A percentile compares a stretch with the other conserved stretches of the same genome.
phyloP scores from a whole-genome alignment of 2,329 filamentous ascomycete species.

The Aureobasidium sp. region DNA sequence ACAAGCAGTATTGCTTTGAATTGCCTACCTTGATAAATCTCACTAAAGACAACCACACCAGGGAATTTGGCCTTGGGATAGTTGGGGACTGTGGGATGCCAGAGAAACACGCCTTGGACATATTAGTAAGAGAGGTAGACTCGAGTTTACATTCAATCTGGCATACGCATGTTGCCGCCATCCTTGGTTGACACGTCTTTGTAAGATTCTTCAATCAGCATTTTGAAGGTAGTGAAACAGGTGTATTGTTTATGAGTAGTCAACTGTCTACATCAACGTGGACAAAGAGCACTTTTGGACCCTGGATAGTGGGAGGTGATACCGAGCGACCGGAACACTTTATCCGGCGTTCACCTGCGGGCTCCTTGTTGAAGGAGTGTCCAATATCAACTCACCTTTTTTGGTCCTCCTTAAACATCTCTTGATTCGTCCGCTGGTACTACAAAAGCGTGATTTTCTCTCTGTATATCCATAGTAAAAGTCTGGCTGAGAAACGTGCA shows the following conservation, averaged over 20 bases:
- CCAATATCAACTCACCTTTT: too few relatives aligned
- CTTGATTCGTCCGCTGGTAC: too few relatives aligned
- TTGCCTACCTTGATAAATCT: constrained; percentile 81
- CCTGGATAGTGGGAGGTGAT: neutral
- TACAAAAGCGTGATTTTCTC: too few relatives aligned
- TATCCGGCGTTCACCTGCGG: too few relatives aligned
- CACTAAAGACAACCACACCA: constrained; percentile 80
- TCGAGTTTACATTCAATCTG: neutral
- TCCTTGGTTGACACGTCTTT: constrained; percentile 54
- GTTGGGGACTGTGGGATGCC: constrained; percentile 75
- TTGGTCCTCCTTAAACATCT: too few relatives aligned
- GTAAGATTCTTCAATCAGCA: constrained; percentile 55
- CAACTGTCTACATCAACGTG: neutral
- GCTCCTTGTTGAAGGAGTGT: too few relatives aligned
- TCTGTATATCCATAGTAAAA: neutral
- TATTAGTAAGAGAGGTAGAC: neutral
- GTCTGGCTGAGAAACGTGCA: too few relatives aligned
- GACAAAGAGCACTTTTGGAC: constrained; percentile 2
- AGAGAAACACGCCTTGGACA: constrained; percentile 73
- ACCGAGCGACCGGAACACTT: too few relatives aligned
- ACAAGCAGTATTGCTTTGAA: too few relatives aligned
- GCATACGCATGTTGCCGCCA: constrained; percentile 54
- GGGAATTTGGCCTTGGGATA: constrained; percentile 88
- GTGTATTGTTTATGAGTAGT: neutral
- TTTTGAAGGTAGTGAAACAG: constrained; percentile 27